These are phyloP conservation scores for Trametes hirsuta DNA, from an alignment of 1,284 basidiomycete genomes.

Conservation along the genomic window DNA sequence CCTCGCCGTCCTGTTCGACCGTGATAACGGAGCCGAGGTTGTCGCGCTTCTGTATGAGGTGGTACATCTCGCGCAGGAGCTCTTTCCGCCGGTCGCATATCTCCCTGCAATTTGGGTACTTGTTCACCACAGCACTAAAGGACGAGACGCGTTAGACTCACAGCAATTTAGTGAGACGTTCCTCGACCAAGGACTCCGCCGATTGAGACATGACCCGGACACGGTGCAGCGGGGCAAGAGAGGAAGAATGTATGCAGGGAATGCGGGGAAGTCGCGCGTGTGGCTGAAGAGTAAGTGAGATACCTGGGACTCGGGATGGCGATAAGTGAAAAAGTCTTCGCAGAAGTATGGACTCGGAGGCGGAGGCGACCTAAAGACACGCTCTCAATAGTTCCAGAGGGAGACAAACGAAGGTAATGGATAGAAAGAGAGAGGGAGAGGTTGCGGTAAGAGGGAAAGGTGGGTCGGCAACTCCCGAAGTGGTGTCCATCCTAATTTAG, in stretches of 20 bases:
- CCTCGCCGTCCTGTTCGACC: conserved; percentile 45
- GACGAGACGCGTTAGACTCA: conserved; percentile 28
- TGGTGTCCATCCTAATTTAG: conserved; percentile 19
- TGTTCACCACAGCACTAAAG: background rate
- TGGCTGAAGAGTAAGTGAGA: conserved; percentile 19
- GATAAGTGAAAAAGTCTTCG: background rate
- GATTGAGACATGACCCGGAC: conserved; percentile 20
- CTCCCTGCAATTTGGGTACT: conserved; percentile 42
- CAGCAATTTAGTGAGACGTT: conserved; percentile 45
- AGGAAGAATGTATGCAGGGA: conserved; percentile 15
- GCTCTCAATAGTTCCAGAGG: background rate
- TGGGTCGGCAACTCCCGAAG: conserved; percentile 21
- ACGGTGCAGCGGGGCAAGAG: background rate
- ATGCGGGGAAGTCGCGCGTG: conserved; percentile 25
- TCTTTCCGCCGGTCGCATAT: conserved; percentile 66
- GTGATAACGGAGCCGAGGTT: conserved; percentile 43
- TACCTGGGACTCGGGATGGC: background rate
- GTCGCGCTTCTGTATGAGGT: conserved; percentile 57
- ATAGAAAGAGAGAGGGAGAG: conserved; percentile 5
- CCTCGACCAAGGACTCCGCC: conserved; percentile 38
- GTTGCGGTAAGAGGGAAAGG: conserved; percentile 13
- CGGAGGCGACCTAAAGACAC: background rate
- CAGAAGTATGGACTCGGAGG: background rate
- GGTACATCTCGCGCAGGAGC: conserved; percentile 69
- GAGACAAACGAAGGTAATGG: conserved; percentile 4